phyloP scores from a whole-genome alignment of 2,329 filamentous ascomycete genomes.

The Aureobasidium musti region DNA sequence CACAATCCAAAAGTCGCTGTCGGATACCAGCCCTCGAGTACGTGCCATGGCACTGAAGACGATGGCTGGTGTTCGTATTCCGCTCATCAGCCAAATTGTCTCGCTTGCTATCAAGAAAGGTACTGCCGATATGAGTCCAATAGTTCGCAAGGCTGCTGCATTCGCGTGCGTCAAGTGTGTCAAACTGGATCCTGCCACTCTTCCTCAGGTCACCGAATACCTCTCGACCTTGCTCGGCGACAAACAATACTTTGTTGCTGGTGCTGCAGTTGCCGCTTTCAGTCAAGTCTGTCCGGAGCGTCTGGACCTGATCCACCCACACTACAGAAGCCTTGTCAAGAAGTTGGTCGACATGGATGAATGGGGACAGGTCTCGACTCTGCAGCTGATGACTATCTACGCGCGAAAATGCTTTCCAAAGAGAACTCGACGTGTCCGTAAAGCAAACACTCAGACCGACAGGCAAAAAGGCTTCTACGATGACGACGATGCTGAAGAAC shows the following conservation, averaged over 20 bases:
- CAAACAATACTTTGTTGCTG: constrained; percentile 90
- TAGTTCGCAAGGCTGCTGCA: constrained; percentile 89
- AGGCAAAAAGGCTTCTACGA: constrained; percentile 72
- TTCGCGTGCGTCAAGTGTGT: constrained; percentile 96
- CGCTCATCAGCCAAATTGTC: constrained; percentile 97
- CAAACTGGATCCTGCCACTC: constrained; percentile 78
- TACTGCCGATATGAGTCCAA: constrained; percentile 87
- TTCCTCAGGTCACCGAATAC: constrained; percentile 83
- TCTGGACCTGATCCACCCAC: constrained; percentile 84
- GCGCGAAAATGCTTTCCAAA: constrained; percentile 83
- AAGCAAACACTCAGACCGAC: constrained; percentile 47
- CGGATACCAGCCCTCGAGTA: constrained; percentile 86
- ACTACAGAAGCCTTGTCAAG: constrained; percentile 80
- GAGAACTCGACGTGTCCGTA: constrained; percentile 61
- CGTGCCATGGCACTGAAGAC: constrained; percentile 90
- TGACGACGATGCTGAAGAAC: constrained; percentile 57
- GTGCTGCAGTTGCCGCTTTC: constrained; percentile 86
- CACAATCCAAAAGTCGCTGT: constrained; percentile 96
- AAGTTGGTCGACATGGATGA: constrained; percentile 99
- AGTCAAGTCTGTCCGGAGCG: constrained; percentile 85
- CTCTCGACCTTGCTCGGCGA: constrained; percentile 77
- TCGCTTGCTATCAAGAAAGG: constrained; percentile 95
- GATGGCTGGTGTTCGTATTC: constrained; percentile 96
- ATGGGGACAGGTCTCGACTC: constrained; percentile 86
- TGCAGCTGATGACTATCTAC: constrained; percentile 82